phyloP scores from a whole-genome alignment of 331 rosid genomes.

The Rosa hybrid region DNA sequence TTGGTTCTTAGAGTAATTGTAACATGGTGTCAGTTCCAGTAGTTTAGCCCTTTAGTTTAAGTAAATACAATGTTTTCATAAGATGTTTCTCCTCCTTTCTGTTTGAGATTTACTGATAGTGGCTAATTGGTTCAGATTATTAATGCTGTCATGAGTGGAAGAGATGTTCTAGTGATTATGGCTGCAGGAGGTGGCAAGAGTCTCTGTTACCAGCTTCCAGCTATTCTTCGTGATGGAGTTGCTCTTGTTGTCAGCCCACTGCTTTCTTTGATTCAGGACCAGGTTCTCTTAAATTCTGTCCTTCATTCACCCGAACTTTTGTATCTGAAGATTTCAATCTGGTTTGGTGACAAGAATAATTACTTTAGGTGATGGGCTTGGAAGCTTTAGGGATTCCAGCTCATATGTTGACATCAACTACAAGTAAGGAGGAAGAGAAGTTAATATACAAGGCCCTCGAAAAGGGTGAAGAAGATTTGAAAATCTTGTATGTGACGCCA shows the following conservation, averaged over 20 bases:
- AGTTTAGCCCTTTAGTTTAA: neutral
- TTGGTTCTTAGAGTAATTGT: neutral
- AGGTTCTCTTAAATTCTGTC: slow-evolving; percentile 52
- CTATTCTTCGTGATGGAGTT: slow-evolving; percentile 77
- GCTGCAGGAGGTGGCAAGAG: slow-evolving; percentile 99
- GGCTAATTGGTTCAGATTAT: slow-evolving; percentile 57
- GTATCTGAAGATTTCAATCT: neutral
- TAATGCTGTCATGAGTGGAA: slow-evolving; percentile 87
- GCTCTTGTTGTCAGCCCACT: slow-evolving; percentile 94
- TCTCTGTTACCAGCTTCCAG: slow-evolving; percentile 97
- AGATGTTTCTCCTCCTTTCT: slow-evolving; percentile 7
- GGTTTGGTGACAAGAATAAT: slow-evolving; percentile 9
- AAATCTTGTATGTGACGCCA: slow-evolving; percentile 86
- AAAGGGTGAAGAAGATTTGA: slow-evolving; percentile 86
- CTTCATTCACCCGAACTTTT: neutral
- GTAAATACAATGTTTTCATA: neutral
- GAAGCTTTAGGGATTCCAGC: slow-evolving; percentile 86
- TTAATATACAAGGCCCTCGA: slow-evolving; percentile 80
- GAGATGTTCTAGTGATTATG: slow-evolving; percentile 92
- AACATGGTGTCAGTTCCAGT: neutral
- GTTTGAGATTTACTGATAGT: slow-evolving; percentile 23
- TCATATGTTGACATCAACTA: slow-evolving; percentile 78
- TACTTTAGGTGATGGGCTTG: slow-evolving; percentile 88
- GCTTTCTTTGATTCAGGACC: slow-evolving; percentile 94
- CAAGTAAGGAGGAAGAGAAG: slow-evolving; percentile 79